Evolutionary conservation across 2,329 filamentous ascomycete species (phyloP), one percentile per base, ranked within the genome.

Genomic region (Pseudogymnoascus sp.): DNA sequence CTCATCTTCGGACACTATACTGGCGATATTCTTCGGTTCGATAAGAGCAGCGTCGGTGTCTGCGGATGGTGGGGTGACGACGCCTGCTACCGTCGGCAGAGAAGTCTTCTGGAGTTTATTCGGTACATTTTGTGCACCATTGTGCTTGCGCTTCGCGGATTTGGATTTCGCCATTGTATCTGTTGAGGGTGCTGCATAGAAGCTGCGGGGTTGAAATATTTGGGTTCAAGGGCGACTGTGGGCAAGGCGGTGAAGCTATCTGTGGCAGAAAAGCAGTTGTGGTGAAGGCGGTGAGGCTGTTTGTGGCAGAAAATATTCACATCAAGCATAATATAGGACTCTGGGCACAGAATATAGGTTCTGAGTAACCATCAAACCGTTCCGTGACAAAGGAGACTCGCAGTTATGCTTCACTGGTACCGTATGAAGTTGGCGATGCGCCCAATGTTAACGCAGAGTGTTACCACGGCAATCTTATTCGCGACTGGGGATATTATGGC

Each of bases 391-490:
- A n/a, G 4, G 6, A 30, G 16, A 33, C 3, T 55, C 16, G 49
- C 28, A 55, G 49, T 35, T 14, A 55, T 55, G 49, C 49, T 55
- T 22, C 5, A 7, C 9, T 55, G 49, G 49, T 97, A 97, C 79
- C 91, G 95, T 77, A 81, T 85, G 72, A 89, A 85, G 75, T 82
- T 97, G 73, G 87, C 88, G 69, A 84, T 86, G 71, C 85, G 90
- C 72, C 93, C 93, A 64, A 80, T 97, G 69, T 84, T 97, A 71
- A 97, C 93, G 8, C 91, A 96, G 80, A 90, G 88, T 73, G 79
- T 96, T 70, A 96, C 92, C 62, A 97, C 93, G 39, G 89, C 91
- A 59, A 83, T 97, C 64, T 87, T 99, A 66, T 99, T 97, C 74
- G 92, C 89, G 63, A 90, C 92, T 12, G 94, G 94, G 70, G 94